Evolutionary conservation across 129 eudicot genomes (phyloP).

Genomic region (Centrapalus pauciflorus): DNA sequence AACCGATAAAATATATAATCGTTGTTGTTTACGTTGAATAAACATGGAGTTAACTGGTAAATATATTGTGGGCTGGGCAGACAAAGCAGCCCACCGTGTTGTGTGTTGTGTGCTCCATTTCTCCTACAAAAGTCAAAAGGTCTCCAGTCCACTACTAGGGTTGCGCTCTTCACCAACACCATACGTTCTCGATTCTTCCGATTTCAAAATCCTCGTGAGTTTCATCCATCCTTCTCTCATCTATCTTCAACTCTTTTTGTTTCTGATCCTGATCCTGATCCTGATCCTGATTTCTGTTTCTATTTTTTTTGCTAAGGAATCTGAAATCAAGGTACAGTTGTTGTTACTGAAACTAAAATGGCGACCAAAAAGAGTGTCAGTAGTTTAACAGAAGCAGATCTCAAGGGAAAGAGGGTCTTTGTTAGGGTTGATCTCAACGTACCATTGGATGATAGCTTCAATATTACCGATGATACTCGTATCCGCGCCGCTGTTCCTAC

Average conservation of each 20-base stretch:
- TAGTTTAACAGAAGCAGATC: conserved; percentile 56
- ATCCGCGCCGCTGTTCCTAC: conserved; percentile 69
- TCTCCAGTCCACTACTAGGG: conserved; percentile 1
- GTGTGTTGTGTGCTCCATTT: too few relatives aligned
- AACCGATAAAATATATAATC: too few relatives aligned
- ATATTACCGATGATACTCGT: conserved; percentile 68
- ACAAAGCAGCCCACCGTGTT: neutral
- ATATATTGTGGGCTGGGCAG: neutral
- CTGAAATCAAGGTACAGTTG: neutral
- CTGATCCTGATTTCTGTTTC: conserved; percentile 8
- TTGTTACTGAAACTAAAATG: conserved; percentile 28
- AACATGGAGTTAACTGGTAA: too few relatives aligned
- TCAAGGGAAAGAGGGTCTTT: conserved; percentile 65
- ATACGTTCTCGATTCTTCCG: neutral
- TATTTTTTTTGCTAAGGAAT: neutral
- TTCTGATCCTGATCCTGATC: neutral
- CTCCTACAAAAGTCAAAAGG: too few relatives aligned
- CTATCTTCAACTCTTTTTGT: neutral
- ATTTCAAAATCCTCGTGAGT: neutral
- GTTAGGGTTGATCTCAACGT: conserved; percentile 61
- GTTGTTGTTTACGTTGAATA: too few relatives aligned
- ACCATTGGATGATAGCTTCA: conserved; percentile 56
- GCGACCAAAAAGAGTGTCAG: conserved; percentile 83
- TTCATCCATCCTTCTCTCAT: neutral
- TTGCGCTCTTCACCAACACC: neutral